Conservation (phyloP, 495 filamentous ascomycete species). For the Hypomontagnella submonticulosa region DNA sequence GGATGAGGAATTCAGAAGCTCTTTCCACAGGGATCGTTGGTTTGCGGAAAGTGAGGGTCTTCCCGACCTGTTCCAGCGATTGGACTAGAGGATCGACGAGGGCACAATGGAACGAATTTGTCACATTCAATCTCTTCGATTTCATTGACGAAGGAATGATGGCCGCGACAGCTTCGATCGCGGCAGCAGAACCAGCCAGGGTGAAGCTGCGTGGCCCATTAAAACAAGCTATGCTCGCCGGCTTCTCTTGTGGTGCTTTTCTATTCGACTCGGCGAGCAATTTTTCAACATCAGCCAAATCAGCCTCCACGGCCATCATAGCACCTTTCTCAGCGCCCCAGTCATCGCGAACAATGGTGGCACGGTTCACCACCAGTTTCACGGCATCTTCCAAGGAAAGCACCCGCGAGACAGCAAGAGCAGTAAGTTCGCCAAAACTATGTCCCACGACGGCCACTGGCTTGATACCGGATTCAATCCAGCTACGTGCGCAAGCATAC, state of each 20-base stretch:
- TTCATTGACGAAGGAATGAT: slow-evolving; percentile 41
- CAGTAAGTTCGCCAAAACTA: slow-evolving; percentile 63
- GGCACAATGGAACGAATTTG: slow-evolving; percentile 64
- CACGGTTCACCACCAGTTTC: slow-evolving; percentile 54
- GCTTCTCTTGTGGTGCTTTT: slow-evolving; percentile 24
- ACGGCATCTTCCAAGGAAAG: slow-evolving; percentile 53
- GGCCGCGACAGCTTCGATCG: slow-evolving; percentile 49
- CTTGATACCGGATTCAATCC: slow-evolving; percentile 59
- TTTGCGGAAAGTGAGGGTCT: slow-evolving; percentile 46
- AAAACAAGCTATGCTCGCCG: slow-evolving; percentile 59
- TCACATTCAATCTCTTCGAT: slow-evolving; percentile 57
- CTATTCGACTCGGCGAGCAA: slow-evolving; percentile 41
- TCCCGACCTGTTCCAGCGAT: slow-evolving; percentile 45
- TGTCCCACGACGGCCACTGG: slow-evolving; percentile 56
- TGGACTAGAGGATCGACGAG: slow-evolving; percentile 56
- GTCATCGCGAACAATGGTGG: slow-evolving; percentile 47
- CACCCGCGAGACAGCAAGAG: slow-evolving; percentile 53
- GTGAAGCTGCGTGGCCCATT: slow-evolving; percentile 63
- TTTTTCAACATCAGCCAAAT: slow-evolving; percentile 43
- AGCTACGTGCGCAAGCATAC: slow-evolving; percentile 59
- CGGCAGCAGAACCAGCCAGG: slow-evolving; percentile 54
- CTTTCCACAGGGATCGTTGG: slow-evolving; percentile 52
- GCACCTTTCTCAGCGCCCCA: slow-evolving; percentile 58
- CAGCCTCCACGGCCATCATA: slow-evolving; percentile 61
- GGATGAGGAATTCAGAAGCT: slow-evolving; percentile 45